phyloP scores from a whole-genome alignment of 2,329 filamentous ascomycete species.

The Phyllosticta capitalensis region DNA sequence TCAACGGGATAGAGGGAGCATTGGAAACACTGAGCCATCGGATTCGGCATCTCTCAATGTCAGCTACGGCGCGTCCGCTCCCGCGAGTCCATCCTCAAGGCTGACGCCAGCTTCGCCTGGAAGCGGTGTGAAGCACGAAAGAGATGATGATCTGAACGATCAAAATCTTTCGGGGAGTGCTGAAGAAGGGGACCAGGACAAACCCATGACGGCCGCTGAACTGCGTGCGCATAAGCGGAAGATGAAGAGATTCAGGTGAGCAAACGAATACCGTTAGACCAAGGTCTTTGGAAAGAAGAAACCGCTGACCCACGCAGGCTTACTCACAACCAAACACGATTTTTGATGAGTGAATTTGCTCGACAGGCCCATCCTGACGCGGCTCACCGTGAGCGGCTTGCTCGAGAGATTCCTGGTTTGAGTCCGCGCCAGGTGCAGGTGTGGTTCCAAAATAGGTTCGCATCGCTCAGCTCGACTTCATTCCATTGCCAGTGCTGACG shows the following conservation, averaged over 20 bases:
- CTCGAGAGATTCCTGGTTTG: constrained; percentile 80
- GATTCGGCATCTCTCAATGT: constrained; percentile 26
- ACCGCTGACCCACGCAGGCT: constrained; percentile 46
- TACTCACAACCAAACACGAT: constrained; percentile 94
- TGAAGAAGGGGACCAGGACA: constrained; percentile 23
- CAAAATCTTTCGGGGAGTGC: constrained; percentile 21
- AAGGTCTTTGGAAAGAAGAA: not conserved
- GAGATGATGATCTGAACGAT: constrained; percentile 32
- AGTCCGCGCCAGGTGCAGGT: constrained; percentile 92
- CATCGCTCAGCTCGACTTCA: not conserved
- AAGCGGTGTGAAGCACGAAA: constrained; percentile 30
- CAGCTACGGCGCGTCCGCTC: constrained; percentile 34
- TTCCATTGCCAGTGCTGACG: not conserved
- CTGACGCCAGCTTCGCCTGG: constrained; percentile 35
- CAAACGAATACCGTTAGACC: not conserved
- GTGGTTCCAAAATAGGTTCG: constrained; percentile 93
- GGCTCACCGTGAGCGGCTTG: constrained; percentile 76
- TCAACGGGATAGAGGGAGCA: constrained; percentile 21
- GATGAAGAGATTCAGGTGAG: constrained; percentile 69
- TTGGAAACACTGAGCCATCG: constrained; percentile 26
- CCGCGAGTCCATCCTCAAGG: constrained; percentile 37
- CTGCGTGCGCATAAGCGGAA: constrained; percentile 41
- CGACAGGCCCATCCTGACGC: constrained; percentile 92
- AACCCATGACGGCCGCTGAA: constrained; percentile 38
- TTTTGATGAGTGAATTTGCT: constrained; percentile 93